Evolutionary conservation across 176 grass and related monocot genomes (phyloP), one percentile per base, ranked within the genome.

Genomic region (Rhynchospora pubera): DNA sequence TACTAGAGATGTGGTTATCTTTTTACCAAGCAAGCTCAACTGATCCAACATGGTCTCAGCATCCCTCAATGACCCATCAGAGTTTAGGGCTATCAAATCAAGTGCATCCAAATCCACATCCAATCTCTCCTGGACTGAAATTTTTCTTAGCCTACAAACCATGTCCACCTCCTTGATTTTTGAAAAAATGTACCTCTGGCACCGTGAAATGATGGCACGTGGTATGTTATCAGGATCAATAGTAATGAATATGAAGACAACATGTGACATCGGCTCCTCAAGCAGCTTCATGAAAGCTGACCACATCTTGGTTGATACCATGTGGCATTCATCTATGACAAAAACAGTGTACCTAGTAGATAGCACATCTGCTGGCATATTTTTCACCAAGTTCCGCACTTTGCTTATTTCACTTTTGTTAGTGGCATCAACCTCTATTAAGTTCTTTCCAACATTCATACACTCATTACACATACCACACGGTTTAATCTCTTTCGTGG

Each of bases 11-110:
- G 91, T 79, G 18, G 91, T 97, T 70, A 94, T 94, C 82, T 87
- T 94, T 86, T 90, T 97, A 34, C 94, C 94, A 59, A 97, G 86
- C 65, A 97, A 97, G 84, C 94, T 94, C 64, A 97, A 65, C 79
- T 97, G 94, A 83, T 97, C 94, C 84, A 97, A 84, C 94, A 94
- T 97, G 77, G 90, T 92, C 84, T 94, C 94, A 82, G 94, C 94
- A 88, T 97, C 94, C 84, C 90, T 89, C 65, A 94, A 85, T n/a
- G 91, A 97, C 45, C 94, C 94, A 48, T 97, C 90, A 71, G 91
- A 97, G 87, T 97, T 94, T 56, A 92, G 34, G 0, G 94, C 91
- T 67, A 97, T 92, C 47, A 92, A 92, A 91, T 97, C 88, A 82
- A 97, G 81, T 83, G 94, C 94, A 12, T 93, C 91, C 84, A 94